Percentiles rank a stretch among this genome's conserved stretches.
phyloP scores from a whole-genome alignment of 345 rosid species.

The Erysimum cheiranthoides region DNA sequence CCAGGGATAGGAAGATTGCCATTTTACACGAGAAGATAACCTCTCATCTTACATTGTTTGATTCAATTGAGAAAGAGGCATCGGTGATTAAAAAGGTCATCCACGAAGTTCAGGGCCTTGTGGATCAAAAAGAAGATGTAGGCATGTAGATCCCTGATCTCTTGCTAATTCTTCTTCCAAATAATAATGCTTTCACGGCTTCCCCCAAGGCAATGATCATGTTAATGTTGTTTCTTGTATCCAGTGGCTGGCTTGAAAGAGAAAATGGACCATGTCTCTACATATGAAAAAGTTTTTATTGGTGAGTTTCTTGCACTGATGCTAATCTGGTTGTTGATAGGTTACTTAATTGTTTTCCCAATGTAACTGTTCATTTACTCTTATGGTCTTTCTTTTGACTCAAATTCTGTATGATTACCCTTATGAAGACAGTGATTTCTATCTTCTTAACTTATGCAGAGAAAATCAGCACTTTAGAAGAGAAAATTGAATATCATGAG shows the following conservation, averaged over 20 bases:
- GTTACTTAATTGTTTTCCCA: not conserved
- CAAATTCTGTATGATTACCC: constrained; percentile 7
- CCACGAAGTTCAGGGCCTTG: constrained; percentile 58
- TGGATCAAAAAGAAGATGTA: constrained; percentile 75
- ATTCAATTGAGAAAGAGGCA: constrained; percentile 83
- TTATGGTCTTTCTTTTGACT: constrained; percentile 14
- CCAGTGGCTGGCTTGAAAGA: constrained; percentile 71
- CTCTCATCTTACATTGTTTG: constrained; percentile 71
- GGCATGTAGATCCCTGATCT: constrained; percentile 59
- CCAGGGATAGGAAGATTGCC: constrained; percentile 58
- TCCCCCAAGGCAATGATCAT: constrained; percentile 12
- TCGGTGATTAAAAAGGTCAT: constrained; percentile 62
- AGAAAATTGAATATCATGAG: constrained; percentile 52
- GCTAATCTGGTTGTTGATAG: constrained; percentile 16
- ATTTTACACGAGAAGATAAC: constrained; percentile 60
- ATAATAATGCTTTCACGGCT: constrained; percentile 8
- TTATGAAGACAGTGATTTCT: constrained; percentile 22
- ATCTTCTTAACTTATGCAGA: constrained; percentile 50
- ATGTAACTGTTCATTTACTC: not conserved
- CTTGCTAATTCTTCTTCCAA: constrained; percentile 35
- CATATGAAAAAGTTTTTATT: constrained; percentile 56
- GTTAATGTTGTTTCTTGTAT: constrained; percentile 37
- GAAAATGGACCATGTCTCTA: constrained; percentile 66
- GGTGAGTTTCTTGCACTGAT: constrained; percentile 53
- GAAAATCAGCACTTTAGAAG: constrained; percentile 61